Base-by-base conservation (phyloP, 345 rosid genomes). In the Melaleuca quinquenervia region DNA sequence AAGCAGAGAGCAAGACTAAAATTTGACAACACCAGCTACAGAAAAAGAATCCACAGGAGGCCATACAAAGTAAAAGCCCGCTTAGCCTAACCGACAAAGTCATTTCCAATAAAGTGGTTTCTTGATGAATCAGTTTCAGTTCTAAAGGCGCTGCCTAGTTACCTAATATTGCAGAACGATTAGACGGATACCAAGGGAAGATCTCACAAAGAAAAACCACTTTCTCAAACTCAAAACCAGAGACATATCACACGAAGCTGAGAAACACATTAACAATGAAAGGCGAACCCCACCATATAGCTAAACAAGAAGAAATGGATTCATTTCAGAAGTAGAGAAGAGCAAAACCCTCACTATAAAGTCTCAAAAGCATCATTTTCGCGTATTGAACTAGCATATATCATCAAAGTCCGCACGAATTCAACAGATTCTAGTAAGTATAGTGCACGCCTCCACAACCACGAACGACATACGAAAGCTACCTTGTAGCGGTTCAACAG, bases 401-500 rank as follows among this genome's bases (percentile, higher is more conserved):
- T 70, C 78, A 9, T 36, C 22, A 12, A 70, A 70, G 0, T 36
- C 78, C 0, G 70, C 70, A n/a, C 1, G 32, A 8, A 58, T 58
- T 58, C 70, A n/a, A 58, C 36, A 36, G 78, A 32, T 70, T 70
- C 3, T 1, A 18, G 48, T 18, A 9, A 36, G 36, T 18, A 70
- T 0, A 70, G 78, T 3, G 7, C 48, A 18, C 78, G 70, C 70
- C 50, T 50, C 36, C 52, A 49, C 58, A 18, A 56, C 58, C 10
- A 52, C 18, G 11, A 84, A 50, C 41, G 21, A 50, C 48, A 70
- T 12, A 45, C 50, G 29, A 8, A 15, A 51, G 14, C 51, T 88
- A 91, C 96, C 96, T 94, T 94, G 90, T 92, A 93, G 80, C 92
- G 94, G 86, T 90, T 92, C 86, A 92, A 76, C 50, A 94, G 94